These are phyloP conservation scores for Sarocladiaceae sp. DNA, from an alignment of 2,329 filamentous ascomycete genomes.

Conservation along the genomic window DNA sequence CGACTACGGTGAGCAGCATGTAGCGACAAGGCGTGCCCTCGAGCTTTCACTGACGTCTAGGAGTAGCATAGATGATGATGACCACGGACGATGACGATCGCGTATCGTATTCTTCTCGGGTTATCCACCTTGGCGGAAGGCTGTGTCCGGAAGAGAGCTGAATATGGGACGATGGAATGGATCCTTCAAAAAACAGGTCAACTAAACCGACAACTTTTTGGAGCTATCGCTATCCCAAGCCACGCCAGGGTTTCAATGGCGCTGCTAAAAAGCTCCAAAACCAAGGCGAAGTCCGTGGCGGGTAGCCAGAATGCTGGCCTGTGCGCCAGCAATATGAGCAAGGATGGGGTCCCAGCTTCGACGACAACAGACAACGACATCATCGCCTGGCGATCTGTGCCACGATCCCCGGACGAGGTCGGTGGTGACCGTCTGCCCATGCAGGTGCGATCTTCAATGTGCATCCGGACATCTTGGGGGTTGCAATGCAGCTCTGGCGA, in stretches of 20 bases:
- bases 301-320: neutral
- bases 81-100: neutral
- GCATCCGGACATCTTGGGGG: neutral
- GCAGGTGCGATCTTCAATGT: slow-evolving; percentile 8
- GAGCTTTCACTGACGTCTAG: too few species aligned
- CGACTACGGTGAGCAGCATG: too few species aligned
- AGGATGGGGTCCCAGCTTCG: neutral
- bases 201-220: neutral
- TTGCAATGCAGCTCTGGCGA: neutral
- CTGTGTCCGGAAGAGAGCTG: neutral
- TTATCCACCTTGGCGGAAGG: neutral
- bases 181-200: neutral
- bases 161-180: neutral
- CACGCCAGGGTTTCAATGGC: slow-evolving; percentile 4
- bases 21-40: too few species aligned
- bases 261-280: neutral
- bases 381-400: neutral
- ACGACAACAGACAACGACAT: neutral
- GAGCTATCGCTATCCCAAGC: neutral
- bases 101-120: neutral
- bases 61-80: neutral
- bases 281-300: neutral
- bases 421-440: slow-evolving; percentile 1
- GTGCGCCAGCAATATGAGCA: neutral
- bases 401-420: neutral